Conservation (phyloP, 2,329 filamentous ascomycete species). For the Orbilia oligospora region DNA sequence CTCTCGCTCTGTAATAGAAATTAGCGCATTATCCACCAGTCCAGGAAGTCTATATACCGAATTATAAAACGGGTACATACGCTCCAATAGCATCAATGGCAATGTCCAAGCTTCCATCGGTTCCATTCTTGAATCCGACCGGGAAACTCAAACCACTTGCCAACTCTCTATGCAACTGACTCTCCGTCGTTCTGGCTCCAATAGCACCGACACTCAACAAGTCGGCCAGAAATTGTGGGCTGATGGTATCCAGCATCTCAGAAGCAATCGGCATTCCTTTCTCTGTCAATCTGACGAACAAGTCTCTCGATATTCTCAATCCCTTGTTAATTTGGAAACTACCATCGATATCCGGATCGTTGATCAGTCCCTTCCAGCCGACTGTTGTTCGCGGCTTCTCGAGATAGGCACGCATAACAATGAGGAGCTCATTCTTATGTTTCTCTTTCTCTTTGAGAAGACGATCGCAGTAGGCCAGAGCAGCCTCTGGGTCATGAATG, state of each 20-base stretch:
- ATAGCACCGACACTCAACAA: slow-evolving; percentile 96
- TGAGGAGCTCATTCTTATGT: slow-evolving; percentile 84
- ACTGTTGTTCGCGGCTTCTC: slow-evolving; percentile 99
- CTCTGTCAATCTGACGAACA: slow-evolving; percentile 90
- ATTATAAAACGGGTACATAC: slow-evolving; percentile 53
- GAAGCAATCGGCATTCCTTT: slow-evolving; percentile 93
- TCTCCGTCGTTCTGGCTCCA: slow-evolving; percentile 95
- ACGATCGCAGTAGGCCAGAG: slow-evolving; percentile 87
- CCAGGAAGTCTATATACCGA: neutral
- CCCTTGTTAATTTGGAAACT: slow-evolving; percentile 99
- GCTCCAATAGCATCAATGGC: slow-evolving; percentile 96
- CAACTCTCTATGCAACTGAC: slow-evolving; percentile 94
- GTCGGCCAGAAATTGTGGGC: slow-evolving; percentile 96
- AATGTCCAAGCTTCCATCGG: slow-evolving; percentile 89
- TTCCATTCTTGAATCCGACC: slow-evolving; percentile 99
- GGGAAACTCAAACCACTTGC: slow-evolving; percentile 96
- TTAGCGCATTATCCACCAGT: neutral
- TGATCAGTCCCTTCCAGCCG: slow-evolving; percentile 99
- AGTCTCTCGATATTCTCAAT: slow-evolving; percentile 87
- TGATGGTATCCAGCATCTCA: slow-evolving; percentile 99
- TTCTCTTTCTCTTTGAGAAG: slow-evolving; percentile 83
- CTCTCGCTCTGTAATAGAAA: slow-evolving; percentile 60
- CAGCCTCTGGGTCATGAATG: slow-evolving; percentile 91
- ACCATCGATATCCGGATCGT: slow-evolving; percentile 97
- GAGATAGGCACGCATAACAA: slow-evolving; percentile 98